These are phyloP conservation scores for Beauveria bassiana DNA, from an alignment of 2,329 filamentous ascomycete genomes.

Conservation along the genomic window DNA sequence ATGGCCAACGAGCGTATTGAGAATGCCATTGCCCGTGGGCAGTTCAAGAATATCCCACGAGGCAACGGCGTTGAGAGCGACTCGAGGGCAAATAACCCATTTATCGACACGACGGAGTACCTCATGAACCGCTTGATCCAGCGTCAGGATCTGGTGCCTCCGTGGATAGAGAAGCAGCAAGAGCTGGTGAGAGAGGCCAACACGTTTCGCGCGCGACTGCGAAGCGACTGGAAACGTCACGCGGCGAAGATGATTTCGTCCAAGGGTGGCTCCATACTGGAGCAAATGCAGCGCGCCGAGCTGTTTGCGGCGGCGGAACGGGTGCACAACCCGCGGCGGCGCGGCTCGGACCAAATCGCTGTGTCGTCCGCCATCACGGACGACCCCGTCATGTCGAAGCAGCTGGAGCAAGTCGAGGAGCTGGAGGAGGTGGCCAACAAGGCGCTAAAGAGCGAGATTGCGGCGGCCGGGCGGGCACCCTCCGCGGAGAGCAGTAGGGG, in stretches of 20 bases:
- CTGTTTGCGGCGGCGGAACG: conserved; percentile 70
- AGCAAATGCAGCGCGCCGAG: conserved; percentile 64
- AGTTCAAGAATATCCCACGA: conserved; percentile 76
- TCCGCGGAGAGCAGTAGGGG: background rate
- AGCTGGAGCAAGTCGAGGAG: conserved; percentile 27
- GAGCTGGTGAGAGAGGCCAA: conserved; percentile 64
- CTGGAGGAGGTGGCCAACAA: conserved; percentile 12
- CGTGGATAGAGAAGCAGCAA: conserved; percentile 99
- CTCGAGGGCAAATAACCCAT: conserved; percentile 73
- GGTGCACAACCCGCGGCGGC: conserved; percentile 49
- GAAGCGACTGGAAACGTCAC: conserved; percentile 79
- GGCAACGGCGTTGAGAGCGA: conserved; percentile 79
- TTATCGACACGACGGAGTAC: conserved; percentile 93
- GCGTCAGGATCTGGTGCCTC: conserved; percentile 87
- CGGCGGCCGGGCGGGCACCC: conserved; percentile 6
- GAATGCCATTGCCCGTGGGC: conserved; percentile 82
- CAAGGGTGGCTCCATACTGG: conserved; percentile 64
- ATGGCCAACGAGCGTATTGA: conserved; percentile 90
- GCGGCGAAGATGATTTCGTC: conserved; percentile 72
- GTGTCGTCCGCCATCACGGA: conserved; percentile 40
- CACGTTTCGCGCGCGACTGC: conserved; percentile 65
- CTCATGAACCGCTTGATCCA: conserved; percentile 99
- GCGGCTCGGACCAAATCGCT: conserved; percentile 34
- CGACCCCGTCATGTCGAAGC: conserved; percentile 40
- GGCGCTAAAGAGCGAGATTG: conserved; percentile 8